Conservation (phyloP, 495 filamentous ascomycete genomes). For the Podospora bellae-mahoneyi region DNA sequence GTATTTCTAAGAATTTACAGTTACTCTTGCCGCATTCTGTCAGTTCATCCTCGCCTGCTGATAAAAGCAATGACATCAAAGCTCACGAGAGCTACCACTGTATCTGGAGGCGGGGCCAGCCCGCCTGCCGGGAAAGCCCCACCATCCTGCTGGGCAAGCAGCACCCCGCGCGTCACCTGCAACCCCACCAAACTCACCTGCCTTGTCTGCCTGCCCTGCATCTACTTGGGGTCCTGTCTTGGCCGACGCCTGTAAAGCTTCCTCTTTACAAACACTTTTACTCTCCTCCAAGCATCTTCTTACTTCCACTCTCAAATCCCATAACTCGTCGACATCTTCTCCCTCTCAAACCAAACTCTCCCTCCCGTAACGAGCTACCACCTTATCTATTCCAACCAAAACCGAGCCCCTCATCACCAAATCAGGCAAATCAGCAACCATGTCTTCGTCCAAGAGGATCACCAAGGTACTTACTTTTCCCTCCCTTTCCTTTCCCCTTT, state of each 20-base stretch:
- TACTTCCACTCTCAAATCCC: too few relatives aligned
- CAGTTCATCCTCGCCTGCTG: too few relatives aligned
- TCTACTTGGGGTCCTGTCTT: not conserved
- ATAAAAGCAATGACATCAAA: too few relatives aligned
- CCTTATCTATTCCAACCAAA: not conserved
- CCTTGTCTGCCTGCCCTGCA: not conserved
- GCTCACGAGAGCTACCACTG: not conserved
- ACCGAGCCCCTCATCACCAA: too few relatives aligned
- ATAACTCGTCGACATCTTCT: too few relatives aligned
- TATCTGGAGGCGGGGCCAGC: not conserved
- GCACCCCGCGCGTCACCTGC: not conserved
- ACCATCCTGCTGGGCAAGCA: not conserved
- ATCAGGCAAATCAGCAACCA: constrained; percentile 14
- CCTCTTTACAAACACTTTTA: not conserved
- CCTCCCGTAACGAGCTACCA: too few relatives aligned
- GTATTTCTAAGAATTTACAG: too few relatives aligned
- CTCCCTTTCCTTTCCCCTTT: not conserved
- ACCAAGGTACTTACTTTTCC: constrained; percentile 47
- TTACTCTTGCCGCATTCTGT: too few relatives aligned
- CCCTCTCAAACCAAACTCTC: too few relatives aligned
- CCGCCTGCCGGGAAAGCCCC: not conserved
- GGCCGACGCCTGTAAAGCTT: not conserved
- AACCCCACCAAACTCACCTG: constrained; percentile 9
- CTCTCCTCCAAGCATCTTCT: too few relatives aligned
- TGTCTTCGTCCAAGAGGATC: constrained; percentile 59